These are phyloP conservation scores for Pseudogymnoascus sp. DNA, from an alignment of 2,329 filamentous ascomycete species.

Conservation along the genomic window DNA sequence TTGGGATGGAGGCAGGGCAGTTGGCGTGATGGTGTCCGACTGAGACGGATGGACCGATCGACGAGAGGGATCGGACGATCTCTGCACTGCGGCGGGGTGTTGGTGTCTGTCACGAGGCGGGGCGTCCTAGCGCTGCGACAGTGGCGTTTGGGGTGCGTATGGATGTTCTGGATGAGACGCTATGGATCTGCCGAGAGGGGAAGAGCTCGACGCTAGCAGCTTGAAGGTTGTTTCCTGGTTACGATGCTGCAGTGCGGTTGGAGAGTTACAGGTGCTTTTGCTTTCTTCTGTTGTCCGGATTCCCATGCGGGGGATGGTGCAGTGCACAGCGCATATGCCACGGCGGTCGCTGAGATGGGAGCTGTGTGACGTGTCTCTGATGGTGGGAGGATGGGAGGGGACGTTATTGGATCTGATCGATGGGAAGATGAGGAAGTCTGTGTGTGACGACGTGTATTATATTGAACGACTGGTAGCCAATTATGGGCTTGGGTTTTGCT, in stretches of 20 bases:
- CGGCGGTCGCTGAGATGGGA: not conserved
- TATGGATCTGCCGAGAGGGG: not conserved
- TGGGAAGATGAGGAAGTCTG: not conserved
- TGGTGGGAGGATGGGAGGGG: not conserved
- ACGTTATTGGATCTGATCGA: not conserved
- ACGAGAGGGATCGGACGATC: not conserved
- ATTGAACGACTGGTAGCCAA: not conserved
- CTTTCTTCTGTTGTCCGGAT: not conserved
- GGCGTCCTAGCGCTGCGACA: not conserved
- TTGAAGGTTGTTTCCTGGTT: not conserved
- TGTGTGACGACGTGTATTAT: slow-evolving; percentile 1
- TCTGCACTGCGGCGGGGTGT: not conserved
- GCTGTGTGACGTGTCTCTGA: not conserved
- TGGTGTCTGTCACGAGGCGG: not conserved
- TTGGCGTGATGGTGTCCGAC: not conserved
- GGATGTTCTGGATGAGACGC: not conserved
- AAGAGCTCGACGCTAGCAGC: not conserved
- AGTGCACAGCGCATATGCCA: not conserved
- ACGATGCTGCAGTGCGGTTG: not conserved
- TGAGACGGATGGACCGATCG: not conserved
- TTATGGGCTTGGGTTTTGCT: not conserved
- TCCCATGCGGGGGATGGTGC: not conserved
- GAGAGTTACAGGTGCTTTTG: not conserved
- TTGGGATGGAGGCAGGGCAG: not conserved
- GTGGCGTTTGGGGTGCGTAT: not conserved